Evolutionary conservation across 306 rosid species (phyloP).

Genomic region (Pterocarpus macrocarpus): DNA sequence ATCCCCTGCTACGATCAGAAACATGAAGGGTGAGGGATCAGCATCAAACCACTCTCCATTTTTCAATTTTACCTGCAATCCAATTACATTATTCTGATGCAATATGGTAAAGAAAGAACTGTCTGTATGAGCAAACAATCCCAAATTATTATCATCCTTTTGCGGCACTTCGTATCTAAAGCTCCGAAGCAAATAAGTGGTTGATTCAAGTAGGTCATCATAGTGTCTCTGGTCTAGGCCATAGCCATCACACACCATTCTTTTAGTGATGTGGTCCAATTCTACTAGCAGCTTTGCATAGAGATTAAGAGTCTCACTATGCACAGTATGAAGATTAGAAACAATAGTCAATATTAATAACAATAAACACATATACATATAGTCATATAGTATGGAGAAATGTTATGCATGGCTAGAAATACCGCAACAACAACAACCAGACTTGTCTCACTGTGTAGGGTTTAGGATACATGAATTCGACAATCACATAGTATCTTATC

Average conservation of each 20-base stretch:
- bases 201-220: conserved; percentile 46
- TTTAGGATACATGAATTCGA: too few species aligned
- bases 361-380: neutral
- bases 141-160: conserved; percentile 38
- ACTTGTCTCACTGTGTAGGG: too few species aligned
- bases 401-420: too few species aligned
- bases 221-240: conserved; percentile 45
- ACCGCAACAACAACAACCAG: too few species aligned
- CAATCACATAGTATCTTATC: too few species aligned
- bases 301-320: conserved; percentile 37
- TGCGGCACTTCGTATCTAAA: conserved; percentile 46
- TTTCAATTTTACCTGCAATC: conserved; percentile 50
- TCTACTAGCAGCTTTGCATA: conserved; percentile 50
- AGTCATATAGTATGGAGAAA: neutral
- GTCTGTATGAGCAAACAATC: conserved; percentile 49
- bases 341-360: neutral
- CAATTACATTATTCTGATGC: conserved; percentile 49
- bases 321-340: neutral
- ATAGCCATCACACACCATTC: conserved; percentile 48
- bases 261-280: conserved; percentile 41
- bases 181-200: conserved; percentile 44
- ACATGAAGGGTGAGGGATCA: conserved; percentile 48
- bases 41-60: conserved; percentile 48
- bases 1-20: conserved; percentile 52
- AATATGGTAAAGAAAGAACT: conserved; percentile 48